Conservation (phyloP, 1,284 basidiomycete genomes). For the Microbotryum intermedium region DNA sequence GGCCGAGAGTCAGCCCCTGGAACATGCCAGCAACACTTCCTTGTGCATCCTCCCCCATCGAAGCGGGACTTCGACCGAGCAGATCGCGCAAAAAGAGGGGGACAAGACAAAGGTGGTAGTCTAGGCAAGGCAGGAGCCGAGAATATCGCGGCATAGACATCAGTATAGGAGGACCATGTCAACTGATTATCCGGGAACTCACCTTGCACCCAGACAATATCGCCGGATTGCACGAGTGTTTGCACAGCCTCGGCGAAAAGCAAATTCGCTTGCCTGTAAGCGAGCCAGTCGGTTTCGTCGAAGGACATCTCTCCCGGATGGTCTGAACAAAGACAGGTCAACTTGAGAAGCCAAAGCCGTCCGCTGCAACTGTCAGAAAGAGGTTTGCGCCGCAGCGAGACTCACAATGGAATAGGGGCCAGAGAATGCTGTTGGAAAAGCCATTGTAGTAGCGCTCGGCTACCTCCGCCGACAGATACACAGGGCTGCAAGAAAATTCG, state of each 20-base stretch:
- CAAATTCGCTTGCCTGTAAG: slow-evolving; percentile 94
- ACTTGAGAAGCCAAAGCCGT: background rate
- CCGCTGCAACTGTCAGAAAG: no score
- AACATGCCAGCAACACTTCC: slow-evolving; percentile 46
- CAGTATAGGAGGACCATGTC: background rate
- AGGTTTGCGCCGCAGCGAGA: background rate
- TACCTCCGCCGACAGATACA: slow-evolving; percentile 93
- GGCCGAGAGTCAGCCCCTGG: slow-evolving; percentile 45
- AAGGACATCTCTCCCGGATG: slow-evolving; percentile 89
- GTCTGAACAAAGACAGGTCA: slow-evolving; percentile 11
- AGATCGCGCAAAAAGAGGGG: slow-evolving; percentile 86
- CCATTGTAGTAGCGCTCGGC: slow-evolving; percentile 94
- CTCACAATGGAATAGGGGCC: slow-evolving; percentile 88
- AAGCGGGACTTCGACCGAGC: slow-evolving; percentile 52
- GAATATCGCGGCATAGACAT: background rate
- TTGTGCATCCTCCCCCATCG: slow-evolving; percentile 55
- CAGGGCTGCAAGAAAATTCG: slow-evolving; percentile 94
- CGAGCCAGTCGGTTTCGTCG: slow-evolving; percentile 95
- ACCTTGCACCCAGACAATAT: slow-evolving; percentile 97
- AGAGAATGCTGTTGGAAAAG: slow-evolving; percentile 99
- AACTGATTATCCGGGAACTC: slow-evolving; percentile 2
- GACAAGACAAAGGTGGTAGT: slow-evolving; percentile 71
- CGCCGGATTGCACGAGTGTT: slow-evolving; percentile 64
- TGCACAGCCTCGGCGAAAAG: slow-evolving; percentile 84
- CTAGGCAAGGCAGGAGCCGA: slow-evolving; percentile 6